Percentiles rank a stretch among this genome's conserved stretches.
phyloP scores from a whole-genome alignment of 2,329 filamentous ascomycete species.

The Fusarium musae region DNA sequence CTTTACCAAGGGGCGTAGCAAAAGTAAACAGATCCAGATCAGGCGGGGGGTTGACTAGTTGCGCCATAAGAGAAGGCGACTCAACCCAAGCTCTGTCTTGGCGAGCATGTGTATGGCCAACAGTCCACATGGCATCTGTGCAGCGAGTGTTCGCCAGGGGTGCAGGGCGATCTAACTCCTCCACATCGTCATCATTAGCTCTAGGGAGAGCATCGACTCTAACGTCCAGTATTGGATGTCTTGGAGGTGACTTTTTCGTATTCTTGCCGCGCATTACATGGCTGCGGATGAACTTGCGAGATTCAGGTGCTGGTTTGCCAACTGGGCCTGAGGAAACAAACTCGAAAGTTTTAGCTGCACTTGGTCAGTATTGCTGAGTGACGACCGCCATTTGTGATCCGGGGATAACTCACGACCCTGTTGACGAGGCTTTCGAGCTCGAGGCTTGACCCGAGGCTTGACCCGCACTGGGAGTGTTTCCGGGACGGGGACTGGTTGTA shows the following conservation, averaged over 20 bases:
- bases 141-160: not conserved
- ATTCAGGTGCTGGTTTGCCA: constrained; percentile 38
- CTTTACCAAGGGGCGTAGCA: constrained; percentile 26
- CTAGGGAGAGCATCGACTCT: not conserved
- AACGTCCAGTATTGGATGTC: not conserved
- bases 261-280: constrained; percentile 47
- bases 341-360: constrained; percentile 41
- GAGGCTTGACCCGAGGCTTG: constrained; percentile 9
- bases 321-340: constrained; percentile 42
- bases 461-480: not conserved
- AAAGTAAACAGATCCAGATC: constrained; percentile 37
- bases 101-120: not conserved
- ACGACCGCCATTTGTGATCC: too few species aligned
- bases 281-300: constrained; percentile 45
- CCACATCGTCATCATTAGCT: not conserved
- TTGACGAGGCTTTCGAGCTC: constrained; percentile 2
- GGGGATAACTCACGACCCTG: constrained; percentile 8
- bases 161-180: not conserved
- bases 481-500: not conserved
- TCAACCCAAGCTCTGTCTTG: constrained; percentile 27
- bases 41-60: constrained; percentile 19
- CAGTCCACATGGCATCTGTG: constrained; percentile 4
- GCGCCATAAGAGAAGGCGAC: constrained; percentile 25
- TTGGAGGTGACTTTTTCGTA: constrained; percentile 13
- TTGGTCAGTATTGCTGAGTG: not conserved